phyloP scores from a whole-genome alignment of 106 monocot species.

The Dendrobium chrysotoxum region DNA sequence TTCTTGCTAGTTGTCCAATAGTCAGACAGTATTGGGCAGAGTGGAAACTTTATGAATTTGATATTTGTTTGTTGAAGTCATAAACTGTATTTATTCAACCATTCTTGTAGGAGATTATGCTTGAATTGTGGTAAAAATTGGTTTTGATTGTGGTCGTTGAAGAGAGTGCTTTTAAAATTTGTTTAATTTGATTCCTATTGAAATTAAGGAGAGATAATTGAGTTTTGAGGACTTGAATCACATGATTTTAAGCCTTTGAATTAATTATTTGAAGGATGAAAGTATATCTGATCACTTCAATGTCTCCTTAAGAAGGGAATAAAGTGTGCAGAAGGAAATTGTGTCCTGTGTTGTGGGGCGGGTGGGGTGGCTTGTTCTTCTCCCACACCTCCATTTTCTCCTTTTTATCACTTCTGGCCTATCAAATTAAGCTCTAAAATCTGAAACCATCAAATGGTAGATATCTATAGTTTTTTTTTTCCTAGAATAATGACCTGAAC shows the following conservation, averaged over 20 bases:
- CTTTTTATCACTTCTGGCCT: background rate
- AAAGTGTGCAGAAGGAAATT: background rate
- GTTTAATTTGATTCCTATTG: background rate
- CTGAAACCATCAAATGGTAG: no score
- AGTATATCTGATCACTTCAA: background rate
- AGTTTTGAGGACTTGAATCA: background rate
- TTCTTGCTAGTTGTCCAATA: background rate
- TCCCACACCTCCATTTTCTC: background rate
- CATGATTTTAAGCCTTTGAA: background rate
- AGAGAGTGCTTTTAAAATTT: background rate
- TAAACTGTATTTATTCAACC: background rate
- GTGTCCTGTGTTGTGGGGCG: background rate
- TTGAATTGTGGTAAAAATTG: background rate
- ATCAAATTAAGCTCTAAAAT: no score
- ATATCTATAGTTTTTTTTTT: no score
- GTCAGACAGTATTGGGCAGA: background rate
- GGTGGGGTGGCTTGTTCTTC: background rate
- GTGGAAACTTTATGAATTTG: background rate
- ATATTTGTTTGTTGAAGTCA: background rate
- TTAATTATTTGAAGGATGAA: background rate
- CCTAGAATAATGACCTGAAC: no score
- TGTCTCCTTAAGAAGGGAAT: background rate
- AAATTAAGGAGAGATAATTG: background rate
- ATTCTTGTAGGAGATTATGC: background rate
- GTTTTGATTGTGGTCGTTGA: background rate